Evolutionary conservation across 371 early-diverging fungal species (phyloP).

Genomic region (Mortierella sp.): DNA sequence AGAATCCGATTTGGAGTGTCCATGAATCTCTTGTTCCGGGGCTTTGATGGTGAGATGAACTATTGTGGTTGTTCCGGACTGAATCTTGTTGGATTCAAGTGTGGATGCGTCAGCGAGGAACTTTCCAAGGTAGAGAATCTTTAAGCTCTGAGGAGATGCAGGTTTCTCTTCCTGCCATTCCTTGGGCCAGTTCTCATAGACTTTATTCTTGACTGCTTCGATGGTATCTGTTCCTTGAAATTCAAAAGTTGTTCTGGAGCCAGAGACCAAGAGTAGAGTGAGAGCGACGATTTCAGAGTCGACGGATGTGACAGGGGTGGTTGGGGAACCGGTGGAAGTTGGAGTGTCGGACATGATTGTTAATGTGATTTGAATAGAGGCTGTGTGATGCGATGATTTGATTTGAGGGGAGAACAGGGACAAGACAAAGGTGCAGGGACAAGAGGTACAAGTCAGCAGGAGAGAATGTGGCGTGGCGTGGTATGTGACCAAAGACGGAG

Average conservation of each 20-base stretch:
- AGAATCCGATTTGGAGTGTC: slow-evolving; percentile 50
- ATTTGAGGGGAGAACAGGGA: not conserved
- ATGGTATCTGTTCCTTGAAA: slow-evolving; percentile 44
- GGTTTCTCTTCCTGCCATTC: slow-evolving; percentile 57
- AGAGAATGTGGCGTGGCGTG: not conserved
- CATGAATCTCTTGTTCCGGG: slow-evolving; percentile 47
- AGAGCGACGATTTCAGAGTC: slow-evolving; percentile 36
- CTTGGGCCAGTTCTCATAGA: slow-evolving; percentile 51
- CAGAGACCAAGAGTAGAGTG: slow-evolving; percentile 47
- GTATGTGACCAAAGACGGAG: not conserved
- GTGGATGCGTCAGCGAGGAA: slow-evolving; percentile 51
- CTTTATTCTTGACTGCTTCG: slow-evolving; percentile 45
- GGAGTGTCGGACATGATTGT: slow-evolving; percentile 11
- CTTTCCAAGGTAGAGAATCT: slow-evolving; percentile 58
- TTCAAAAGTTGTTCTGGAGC: slow-evolving; percentile 41
- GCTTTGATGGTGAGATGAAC: slow-evolving; percentile 56
- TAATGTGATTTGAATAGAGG: not conserved
- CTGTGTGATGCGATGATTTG: not conserved
- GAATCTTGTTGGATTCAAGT: slow-evolving; percentile 54
- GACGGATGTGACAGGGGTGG: slow-evolving; percentile 7
- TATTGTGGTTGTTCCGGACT: slow-evolving; percentile 47
- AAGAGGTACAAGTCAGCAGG: not conserved
- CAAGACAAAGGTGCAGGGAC: not conserved
- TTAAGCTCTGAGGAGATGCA: slow-evolving; percentile 48
- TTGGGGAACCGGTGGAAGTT: slow-evolving; percentile 9